phyloP scores from a whole-genome alignment of 768 basidiomycete genomes.

The Naganishia kalamii region DNA sequence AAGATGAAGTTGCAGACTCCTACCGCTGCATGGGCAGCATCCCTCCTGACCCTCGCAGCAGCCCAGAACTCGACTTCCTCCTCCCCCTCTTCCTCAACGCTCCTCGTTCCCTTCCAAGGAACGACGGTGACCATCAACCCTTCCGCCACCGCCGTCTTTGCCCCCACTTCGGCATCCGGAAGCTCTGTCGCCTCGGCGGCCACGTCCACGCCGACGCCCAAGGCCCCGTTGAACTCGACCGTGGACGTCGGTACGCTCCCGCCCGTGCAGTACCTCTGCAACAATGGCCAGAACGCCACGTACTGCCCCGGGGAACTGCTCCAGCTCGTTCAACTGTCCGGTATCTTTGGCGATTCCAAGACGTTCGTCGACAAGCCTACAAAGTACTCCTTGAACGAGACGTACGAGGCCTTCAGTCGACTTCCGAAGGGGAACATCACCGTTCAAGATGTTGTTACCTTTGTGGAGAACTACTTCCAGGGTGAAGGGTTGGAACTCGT shows the following conservation, averaged over 20 bases:
- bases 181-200: not conserved
- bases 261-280: constrained; percentile 37
- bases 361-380: constrained; percentile 67
- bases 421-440: constrained; percentile 52
- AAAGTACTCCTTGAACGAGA: constrained; percentile 51
- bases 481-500: constrained; percentile 82
- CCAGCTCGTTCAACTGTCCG: constrained; percentile 76
- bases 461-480: constrained; percentile 66
- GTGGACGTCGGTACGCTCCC: constrained; percentile 36
- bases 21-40: too few species aligned
- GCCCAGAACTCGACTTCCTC: not conserved
- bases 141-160: not conserved
- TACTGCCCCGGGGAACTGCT: constrained; percentile 49
- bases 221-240: constrained; percentile 52
- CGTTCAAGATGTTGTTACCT: constrained; percentile 60
- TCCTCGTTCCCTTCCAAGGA: not conserved
- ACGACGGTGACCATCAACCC: constrained; percentile 6
- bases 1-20: too few species aligned
- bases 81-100: not conserved
- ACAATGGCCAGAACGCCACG: constrained; percentile 33
- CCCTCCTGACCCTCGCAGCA: too few species aligned
- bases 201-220: constrained; percentile 64
- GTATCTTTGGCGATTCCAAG: constrained; percentile 71
- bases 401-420: constrained; percentile 60
- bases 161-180: not conserved